These are phyloP conservation scores for Coemansia sp. DNA, from an alignment of 192 early-diverging fungal genomes.

Conservation along the genomic window DNA sequence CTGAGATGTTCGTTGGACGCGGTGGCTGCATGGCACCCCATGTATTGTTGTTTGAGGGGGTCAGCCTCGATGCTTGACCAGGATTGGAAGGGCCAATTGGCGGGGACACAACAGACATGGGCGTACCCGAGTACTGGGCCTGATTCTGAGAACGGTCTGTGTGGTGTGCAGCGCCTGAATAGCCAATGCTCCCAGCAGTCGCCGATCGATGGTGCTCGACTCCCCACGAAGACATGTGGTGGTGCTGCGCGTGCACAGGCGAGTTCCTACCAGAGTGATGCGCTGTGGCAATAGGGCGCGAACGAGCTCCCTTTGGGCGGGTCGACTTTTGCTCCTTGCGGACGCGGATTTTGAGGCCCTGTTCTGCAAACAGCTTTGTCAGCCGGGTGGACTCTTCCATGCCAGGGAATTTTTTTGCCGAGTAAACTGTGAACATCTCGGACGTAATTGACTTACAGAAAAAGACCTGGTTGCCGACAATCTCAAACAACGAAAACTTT, in stretches of 20 bases:
- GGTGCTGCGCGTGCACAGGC: not conserved
- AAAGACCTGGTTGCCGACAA: conserved; percentile 81
- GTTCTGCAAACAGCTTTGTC: conserved; percentile 91
- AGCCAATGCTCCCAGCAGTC: conserved; percentile 14
- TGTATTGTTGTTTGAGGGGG: not conserved
- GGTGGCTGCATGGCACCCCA: conserved; percentile 12
- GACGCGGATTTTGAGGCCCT: conserved; percentile 93
- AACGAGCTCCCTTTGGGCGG: conserved; percentile 45
- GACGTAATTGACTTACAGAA: conserved; percentile 88
- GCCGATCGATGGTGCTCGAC: conserved; percentile 21
- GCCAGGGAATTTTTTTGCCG: conserved; percentile 95
- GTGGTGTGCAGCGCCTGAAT: conserved; percentile 17
- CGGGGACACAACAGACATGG: conserved; percentile 8
- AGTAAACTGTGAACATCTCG: conserved; percentile 83
- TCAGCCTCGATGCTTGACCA: not conserved
- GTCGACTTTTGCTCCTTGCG: conserved; percentile 72
- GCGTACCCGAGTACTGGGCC: conserved; percentile 4
- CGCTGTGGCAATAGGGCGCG: conserved; percentile 40
- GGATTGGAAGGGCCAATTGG: conserved; percentile 2
- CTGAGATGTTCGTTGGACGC: not conserved
- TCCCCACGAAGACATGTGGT: conserved; percentile 21
- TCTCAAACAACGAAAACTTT: conserved; percentile 90
- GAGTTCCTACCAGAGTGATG: conserved; percentile 19
- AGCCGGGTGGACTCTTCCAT: conserved; percentile 94
- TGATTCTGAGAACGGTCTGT: conserved; percentile 13